Base-by-base conservation (phyloP, 73 alveolate genomes). In the Paramecium octaurelia region DNA sequence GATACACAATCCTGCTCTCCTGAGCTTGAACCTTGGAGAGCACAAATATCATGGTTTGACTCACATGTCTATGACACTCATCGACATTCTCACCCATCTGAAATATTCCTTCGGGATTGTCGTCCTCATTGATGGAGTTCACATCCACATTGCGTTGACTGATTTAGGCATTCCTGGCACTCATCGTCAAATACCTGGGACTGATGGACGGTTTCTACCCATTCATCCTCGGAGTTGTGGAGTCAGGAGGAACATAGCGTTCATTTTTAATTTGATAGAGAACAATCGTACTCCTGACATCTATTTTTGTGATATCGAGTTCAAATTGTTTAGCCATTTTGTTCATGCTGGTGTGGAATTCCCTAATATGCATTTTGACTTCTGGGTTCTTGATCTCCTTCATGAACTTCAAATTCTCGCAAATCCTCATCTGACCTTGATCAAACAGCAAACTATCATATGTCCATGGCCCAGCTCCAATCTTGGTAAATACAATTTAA, bases 401-500 rank as follows among this genome's bases (percentile, higher is more conserved):
- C 43, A 80, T 42, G 20, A 80, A 80, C 24, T 42, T 44, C n/a
- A 80, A 9, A 80, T 80, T 80, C 24, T 80, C 91, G 44, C 64
- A 34, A 5, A 80, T 48, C 12, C 91, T 80, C 70, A 80, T 31
- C 9, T 44, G 4, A 40, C 75, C 21, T 31, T 40, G 8, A 18
- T 42, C 70, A 44, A 80, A 80, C 1, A 80, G 12, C 20, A 31
- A n/a, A 24, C 46, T 23, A 80, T 34, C 91, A 44, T 80, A 44
- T 9, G 16, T 14, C 91, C 91, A 80, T 0, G 91, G 91, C 0
- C 91, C 91, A 20, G 29, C 35, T 12, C 75, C 57, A 43, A 80
- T 12, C 23, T 80, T 80, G 21, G 76, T 80, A 80, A 80, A 80
- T 42, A 20, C 91, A 24, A 80, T 80, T 80, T 80, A 44, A 31